Conservation (phyloP, 805 yeast species). For the Lipomyces anomalus region DNA sequence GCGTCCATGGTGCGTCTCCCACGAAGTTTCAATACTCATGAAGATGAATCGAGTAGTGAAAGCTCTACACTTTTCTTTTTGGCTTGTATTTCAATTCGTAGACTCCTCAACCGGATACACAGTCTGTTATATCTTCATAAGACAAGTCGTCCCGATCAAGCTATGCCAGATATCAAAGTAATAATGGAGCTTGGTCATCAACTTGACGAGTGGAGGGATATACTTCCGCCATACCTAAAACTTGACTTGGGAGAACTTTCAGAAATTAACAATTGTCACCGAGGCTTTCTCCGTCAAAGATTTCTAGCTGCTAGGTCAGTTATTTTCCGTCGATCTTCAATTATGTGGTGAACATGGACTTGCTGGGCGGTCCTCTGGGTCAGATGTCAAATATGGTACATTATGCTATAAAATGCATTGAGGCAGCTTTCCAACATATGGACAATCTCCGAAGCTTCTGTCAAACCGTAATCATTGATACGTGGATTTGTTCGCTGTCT, state of each 20-base stretch:
- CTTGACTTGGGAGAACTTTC: conserved; percentile 9
- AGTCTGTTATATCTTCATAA: no score
- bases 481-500: conserved; percentile 21
- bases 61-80: conserved; percentile 8
- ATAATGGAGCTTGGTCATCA: conserved; percentile 16
- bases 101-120: conserved; percentile 22
- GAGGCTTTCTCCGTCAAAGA: conserved; percentile 22
- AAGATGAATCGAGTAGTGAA: no score
- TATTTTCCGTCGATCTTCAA: conserved; percentile 19
- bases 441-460: conserved; percentile 12
- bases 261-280: conserved; percentile 10
- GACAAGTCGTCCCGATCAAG: no score
- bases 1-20: no score
- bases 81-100: conserved; percentile 21
- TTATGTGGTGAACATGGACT: conserved; percentile 13
- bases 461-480: conserved; percentile 21
- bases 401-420: conserved; percentile 9
- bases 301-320: conserved; percentile 21
- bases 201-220: conserved; percentile 20
- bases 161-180: conserved; percentile 12
- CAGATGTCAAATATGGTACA: conserved; percentile 5
- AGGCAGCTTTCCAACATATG: conserved; percentile 18
- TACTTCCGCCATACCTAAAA: conserved; percentile 12
- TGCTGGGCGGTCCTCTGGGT: conserved; percentile 1
- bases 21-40: no score